These are phyloP conservation scores for Plasmopara viticola DNA, from an alignment of 352 stramenopile genomes.

Conservation along the genomic window DNA sequence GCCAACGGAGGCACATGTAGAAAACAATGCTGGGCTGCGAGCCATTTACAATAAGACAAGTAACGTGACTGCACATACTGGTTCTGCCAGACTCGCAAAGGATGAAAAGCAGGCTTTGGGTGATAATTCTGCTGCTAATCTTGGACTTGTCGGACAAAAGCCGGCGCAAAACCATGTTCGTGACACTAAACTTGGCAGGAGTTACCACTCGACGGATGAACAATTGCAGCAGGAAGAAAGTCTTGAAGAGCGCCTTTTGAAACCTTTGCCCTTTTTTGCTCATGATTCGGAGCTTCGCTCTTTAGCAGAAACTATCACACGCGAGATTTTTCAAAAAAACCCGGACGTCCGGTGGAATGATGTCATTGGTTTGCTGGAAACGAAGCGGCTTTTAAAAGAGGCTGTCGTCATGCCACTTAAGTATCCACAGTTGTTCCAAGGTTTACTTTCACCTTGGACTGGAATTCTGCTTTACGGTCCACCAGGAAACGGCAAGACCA, in stretches of 20 bases:
- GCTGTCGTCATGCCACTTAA: conserved; percentile 93
- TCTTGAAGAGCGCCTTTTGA: conserved; percentile 72
- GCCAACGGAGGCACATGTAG: conserved; percentile 66
- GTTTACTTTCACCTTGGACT: conserved; percentile 86
- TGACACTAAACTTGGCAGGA: conserved; percentile 25
- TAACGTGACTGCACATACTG: conserved; percentile 6
- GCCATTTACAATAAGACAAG: conserved; percentile 33
- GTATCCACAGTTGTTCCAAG: conserved; percentile 93
- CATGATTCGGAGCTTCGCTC: conserved; percentile 80
- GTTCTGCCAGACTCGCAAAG: conserved; percentile 3
- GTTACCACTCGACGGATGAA: conserved; percentile 9
- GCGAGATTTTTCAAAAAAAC: conserved; percentile 91
- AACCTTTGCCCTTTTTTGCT: conserved; percentile 83
- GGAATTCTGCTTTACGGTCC: conserved; percentile 87
- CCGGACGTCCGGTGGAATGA: conserved; percentile 86
- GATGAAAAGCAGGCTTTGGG: conserved; percentile 16
- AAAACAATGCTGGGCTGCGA: conserved; percentile 71
- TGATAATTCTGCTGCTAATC: conserved; percentile 37
- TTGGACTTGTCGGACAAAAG: conserved; percentile 67
- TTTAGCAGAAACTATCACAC: conserved; percentile 83
- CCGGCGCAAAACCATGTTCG: conserved; percentile 31
- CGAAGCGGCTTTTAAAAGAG: conserved; percentile 92
- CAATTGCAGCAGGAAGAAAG: conserved; percentile 31
- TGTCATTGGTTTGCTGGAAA: conserved; percentile 86
- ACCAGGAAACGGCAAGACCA: conserved; percentile 84